These are phyloP conservation scores for Nasturtium officinale DNA, from an alignment of 345 rosid genomes.

Conservation along the genomic window DNA sequence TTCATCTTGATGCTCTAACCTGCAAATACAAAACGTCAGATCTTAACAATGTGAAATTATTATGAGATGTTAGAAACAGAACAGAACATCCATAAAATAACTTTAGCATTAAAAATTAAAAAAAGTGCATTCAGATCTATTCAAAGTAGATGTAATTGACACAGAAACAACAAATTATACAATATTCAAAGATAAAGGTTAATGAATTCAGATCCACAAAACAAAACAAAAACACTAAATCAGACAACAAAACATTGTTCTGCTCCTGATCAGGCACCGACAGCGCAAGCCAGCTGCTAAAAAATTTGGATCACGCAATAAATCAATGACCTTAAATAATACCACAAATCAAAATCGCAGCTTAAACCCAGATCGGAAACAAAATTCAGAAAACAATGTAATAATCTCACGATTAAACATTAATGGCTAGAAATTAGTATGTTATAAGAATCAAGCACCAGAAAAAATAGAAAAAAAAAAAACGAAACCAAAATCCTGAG, in stretches of 20 bases:
- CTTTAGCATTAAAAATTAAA: no score
- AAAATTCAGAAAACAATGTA: neutral
- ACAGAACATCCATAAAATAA: neutral
- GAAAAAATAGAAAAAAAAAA: neutral
- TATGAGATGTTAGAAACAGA: slow-evolving; percentile 8
- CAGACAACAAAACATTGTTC: neutral
- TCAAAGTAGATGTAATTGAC: neutral
- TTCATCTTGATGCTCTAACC: slow-evolving; percentile 64
- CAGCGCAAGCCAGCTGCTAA: neutral
- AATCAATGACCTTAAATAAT: neutral
- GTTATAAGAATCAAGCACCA: neutral
- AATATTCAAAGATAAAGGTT: neutral
- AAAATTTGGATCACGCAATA: neutral
- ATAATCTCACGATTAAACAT: neutral
- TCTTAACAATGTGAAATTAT: slow-evolving; percentile 2
- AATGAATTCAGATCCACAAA: slow-evolving; percentile 30
- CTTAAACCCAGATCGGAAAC: slow-evolving; percentile 40
- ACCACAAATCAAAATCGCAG: neutral
- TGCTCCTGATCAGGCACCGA: neutral
- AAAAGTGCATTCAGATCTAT: slow-evolving; percentile 12
- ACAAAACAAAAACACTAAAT: neutral
- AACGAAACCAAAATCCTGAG: no score
- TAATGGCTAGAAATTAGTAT: neutral
- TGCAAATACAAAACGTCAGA: slow-evolving; percentile 40
- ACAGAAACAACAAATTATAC: neutral